A percentile compares a stretch with the other conserved stretches of the same genome.
These are phyloP conservation scores for Rhynchospora breviuscula DNA, from an alignment of 176 grass and related monocot species.

Conservation along the genomic window DNA sequence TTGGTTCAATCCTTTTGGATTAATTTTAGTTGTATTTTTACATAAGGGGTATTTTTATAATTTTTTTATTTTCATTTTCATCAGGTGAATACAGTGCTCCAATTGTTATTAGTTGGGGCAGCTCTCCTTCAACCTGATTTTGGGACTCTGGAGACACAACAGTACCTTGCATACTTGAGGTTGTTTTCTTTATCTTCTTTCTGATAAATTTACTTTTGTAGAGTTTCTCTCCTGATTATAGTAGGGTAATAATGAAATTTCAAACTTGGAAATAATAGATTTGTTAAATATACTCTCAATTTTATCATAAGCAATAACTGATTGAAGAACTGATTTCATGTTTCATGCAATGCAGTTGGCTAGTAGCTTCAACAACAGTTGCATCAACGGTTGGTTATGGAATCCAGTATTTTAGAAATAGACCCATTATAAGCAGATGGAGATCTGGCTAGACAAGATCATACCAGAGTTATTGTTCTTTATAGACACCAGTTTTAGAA, in stretches of 20 bases:
- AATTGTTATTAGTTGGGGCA: slow-evolving; percentile 79
- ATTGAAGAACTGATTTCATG: slow-evolving; percentile 1
- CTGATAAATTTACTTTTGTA: neutral
- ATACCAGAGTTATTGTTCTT: neutral
- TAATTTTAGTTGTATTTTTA: slow-evolving; percentile 7
- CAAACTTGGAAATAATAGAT: neutral
- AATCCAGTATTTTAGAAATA: slow-evolving; percentile 45
- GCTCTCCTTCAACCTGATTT: slow-evolving; percentile 91
- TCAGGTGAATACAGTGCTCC: slow-evolving; percentile 86
- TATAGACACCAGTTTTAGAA: neutral
- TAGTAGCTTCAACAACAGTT: slow-evolving; percentile 73
- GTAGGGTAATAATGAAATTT: neutral
- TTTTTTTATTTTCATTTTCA: slow-evolving; percentile 19
- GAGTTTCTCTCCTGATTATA: neutral
- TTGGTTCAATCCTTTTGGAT: slow-evolving; percentile 17
- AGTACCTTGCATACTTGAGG: slow-evolving; percentile 63
- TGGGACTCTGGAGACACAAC: slow-evolving; percentile 62
- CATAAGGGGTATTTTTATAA: slow-evolving; percentile 14
- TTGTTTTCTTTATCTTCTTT: slow-evolving; percentile 21
- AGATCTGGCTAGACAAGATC: neutral
- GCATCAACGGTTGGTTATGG: slow-evolving; percentile 66
- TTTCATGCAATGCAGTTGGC: slow-evolving; percentile 52
- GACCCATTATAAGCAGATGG: slow-evolving; percentile 23
- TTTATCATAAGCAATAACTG: slow-evolving; percentile 14
- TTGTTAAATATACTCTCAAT: neutral